Evolutionary conservation across 1,284 basidiomycete species (phyloP).

Genomic region (Caloboletus firmus): DNA sequence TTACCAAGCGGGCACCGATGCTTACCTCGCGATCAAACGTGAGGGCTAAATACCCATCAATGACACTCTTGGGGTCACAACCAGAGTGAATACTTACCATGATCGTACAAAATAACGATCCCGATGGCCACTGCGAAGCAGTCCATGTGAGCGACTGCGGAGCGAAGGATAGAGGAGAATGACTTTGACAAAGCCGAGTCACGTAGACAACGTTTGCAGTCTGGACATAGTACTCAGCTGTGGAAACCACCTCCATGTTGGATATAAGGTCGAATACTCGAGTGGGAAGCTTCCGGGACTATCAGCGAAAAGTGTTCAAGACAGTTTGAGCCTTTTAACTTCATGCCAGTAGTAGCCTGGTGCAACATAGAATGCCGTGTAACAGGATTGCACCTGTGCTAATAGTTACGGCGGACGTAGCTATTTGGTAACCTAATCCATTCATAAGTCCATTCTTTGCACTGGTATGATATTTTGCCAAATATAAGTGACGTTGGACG

Average conservation of each 20-base stretch:
- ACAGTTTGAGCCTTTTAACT: background rate
- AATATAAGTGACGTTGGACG: no score
- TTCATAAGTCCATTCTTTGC: no score
- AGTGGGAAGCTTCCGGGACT: background rate
- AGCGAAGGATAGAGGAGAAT: background rate
- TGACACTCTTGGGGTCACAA: no score
- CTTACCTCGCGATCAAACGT: slow-evolving; percentile 15
- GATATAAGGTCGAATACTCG: background rate
- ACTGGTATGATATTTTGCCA: no score
- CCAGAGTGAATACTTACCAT: background rate
- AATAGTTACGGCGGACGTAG: no score
- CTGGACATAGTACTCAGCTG: background rate
- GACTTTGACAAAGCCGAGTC: background rate
- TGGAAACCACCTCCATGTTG: background rate
- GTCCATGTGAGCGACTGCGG: background rate
- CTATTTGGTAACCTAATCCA: no score
- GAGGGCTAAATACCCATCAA: slow-evolving; percentile 5
- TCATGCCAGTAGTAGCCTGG: background rate
- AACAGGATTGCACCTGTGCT: no score
- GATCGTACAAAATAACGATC: slow-evolving; percentile 9
- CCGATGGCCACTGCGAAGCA: background rate
- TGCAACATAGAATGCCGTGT: background rate
- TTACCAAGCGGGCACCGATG: background rate
- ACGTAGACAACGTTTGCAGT: background rate
- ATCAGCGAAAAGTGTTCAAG: background rate